Evolutionary conservation across 352 stramenopile genomes (phyloP).

Genomic region (Globisporangium alternatum): DNA sequence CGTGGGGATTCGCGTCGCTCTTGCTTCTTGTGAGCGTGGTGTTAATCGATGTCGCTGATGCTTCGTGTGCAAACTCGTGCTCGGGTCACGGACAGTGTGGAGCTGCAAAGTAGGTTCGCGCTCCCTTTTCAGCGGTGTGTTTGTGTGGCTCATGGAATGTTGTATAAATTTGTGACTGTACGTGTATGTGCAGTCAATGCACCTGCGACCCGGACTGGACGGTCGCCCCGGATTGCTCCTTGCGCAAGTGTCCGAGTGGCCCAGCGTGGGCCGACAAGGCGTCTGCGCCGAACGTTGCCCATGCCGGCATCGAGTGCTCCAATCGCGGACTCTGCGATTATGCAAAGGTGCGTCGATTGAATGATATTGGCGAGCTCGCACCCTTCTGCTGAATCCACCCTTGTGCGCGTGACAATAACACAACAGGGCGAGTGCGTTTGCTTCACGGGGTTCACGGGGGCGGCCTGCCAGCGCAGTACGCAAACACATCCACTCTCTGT

Average conservation of each 20-base stretch:
- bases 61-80: constrained; percentile 58
- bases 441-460: constrained; percentile 51
- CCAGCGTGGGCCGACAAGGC: constrained; percentile 83
- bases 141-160: background rate
- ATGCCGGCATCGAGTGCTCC: constrained; percentile 57
- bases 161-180: too few species aligned
- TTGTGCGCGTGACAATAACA: background rate
- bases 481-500: background rate
- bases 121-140: background rate
- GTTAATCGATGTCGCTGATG: constrained; percentile 15
- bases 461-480: constrained; percentile 57
- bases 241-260: constrained; percentile 62
- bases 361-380: too few species aligned
- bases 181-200: constrained; percentile 43
- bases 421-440: constrained; percentile 54
- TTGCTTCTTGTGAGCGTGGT: constrained; percentile 9
- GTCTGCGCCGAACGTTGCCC: constrained; percentile 43
- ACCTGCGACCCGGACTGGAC: constrained; percentile 65
- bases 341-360: constrained; percentile 26
- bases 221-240: constrained; percentile 66
- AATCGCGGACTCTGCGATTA: constrained; percentile 66
- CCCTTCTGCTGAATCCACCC: background rate
- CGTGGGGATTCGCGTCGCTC: constrained; percentile 1
- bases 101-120: constrained; percentile 33
- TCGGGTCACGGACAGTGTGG: constrained; percentile 58